phyloP scores from a whole-genome alignment of 2,329 filamentous ascomycete genomes.

The Rhinocladiella mackenziei region DNA sequence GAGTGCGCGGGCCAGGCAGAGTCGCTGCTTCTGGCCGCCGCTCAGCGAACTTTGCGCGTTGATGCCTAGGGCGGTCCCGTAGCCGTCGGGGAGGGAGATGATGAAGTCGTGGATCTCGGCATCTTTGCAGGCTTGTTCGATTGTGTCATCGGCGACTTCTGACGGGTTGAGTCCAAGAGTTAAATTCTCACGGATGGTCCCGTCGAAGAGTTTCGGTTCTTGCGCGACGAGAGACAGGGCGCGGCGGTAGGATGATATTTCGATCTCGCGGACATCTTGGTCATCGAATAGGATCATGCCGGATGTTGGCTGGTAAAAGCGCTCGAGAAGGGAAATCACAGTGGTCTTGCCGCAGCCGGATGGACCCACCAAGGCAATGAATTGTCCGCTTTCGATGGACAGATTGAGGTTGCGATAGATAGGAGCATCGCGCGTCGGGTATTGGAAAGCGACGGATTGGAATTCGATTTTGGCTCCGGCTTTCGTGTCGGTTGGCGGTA shows the following conservation, averaged over 20 bases:
- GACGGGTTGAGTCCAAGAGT: conserved; percentile 41
- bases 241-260: conserved; percentile 33
- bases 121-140: conserved; percentile 47
- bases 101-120: conserved; percentile 55
- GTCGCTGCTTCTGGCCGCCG: conserved; percentile 55
- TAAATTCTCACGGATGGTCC: conserved; percentile 48
- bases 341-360: conserved; percentile 49
- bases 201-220: conserved; percentile 45
- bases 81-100: conserved; percentile 49
- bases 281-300: conserved; percentile 40
- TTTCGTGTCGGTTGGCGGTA: conserved; percentile 8
- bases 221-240: conserved; percentile 39
- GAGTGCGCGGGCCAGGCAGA: conserved; percentile 54
- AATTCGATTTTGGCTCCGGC: conserved; percentile 35
- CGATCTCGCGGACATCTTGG: conserved; percentile 32
- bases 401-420: conserved; percentile 36
- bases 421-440: conserved; percentile 33
- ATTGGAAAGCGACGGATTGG: conserved; percentile 37
- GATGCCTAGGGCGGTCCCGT: conserved; percentile 47
- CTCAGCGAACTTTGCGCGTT: conserved; percentile 48
- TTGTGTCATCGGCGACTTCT: conserved; percentile 37
- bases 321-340: conserved; percentile 44
- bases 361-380: conserved; percentile 46
- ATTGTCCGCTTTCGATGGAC: conserved; percentile 39
- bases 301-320: conserved; percentile 43